These are phyloP conservation scores for Trypanosoma brucei DNA, from an alignment of 208 protist species.

Conservation along the genomic window DNA sequence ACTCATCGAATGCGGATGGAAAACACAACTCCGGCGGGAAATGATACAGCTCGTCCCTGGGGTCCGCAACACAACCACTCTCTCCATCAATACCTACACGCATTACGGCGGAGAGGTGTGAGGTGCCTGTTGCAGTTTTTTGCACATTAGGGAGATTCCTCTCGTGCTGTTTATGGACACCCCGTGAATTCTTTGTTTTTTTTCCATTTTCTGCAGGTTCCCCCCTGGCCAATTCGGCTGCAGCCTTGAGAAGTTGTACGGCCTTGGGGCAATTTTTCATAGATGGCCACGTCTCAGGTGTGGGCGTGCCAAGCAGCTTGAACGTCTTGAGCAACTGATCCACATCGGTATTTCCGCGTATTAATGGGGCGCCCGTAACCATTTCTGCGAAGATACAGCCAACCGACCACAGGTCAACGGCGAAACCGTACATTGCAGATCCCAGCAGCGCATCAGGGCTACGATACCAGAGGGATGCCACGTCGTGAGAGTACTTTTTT, in stretches of 20 bases:
- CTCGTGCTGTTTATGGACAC: neutral
- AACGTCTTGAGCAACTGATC: slow-evolving; percentile 91
- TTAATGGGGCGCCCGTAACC: slow-evolving; percentile 78
- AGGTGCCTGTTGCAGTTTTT: neutral
- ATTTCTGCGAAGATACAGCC: slow-evolving; percentile 94
- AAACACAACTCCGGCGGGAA: slow-evolving; percentile 56
- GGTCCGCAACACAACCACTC: slow-evolving; percentile 15
- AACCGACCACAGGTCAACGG: slow-evolving; percentile 92
- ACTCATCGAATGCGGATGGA: slow-evolving; percentile 41
- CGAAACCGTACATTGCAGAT: slow-evolving; percentile 65
- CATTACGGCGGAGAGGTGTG: neutral
- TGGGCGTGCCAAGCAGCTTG: slow-evolving; percentile 91
- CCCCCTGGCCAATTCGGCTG: slow-evolving; percentile 10
- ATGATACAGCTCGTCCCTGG: slow-evolving; percentile 25
- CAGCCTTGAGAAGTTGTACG: slow-evolving; percentile 30
- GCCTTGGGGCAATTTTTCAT: slow-evolving; percentile 63
- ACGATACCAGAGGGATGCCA: slow-evolving; percentile 94
- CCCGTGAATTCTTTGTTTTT: neutral
- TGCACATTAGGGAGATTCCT: neutral
- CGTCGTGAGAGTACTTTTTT: slow-evolving; percentile 91
- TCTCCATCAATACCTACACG: neutral
- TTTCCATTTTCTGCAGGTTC: neutral
- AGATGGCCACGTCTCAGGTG: slow-evolving; percentile 90
- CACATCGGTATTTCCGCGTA: slow-evolving; percentile 81
- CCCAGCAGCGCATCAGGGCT: slow-evolving; percentile 91